Evolutionary conservation across 1,284 basidiomycete genomes (phyloP).

Genomic region (Ceratobasidium sp.): DNA sequence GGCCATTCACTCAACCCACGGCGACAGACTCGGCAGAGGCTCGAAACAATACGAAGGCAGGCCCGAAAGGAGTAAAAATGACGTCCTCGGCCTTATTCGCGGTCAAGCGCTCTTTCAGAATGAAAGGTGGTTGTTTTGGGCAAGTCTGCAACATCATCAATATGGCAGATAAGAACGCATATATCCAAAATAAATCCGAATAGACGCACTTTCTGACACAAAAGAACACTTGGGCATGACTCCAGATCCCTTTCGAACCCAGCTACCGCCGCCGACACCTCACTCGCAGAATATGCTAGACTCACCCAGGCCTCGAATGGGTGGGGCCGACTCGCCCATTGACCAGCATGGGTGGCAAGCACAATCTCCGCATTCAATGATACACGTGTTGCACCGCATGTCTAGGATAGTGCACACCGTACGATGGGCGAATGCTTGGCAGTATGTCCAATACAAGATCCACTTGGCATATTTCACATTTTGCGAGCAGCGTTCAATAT

Average conservation of each 20-base stretch:
- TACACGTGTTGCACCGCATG: slow-evolving; percentile 33
- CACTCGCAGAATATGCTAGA: not conserved
- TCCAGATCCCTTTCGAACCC: not conserved
- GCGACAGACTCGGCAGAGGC: slow-evolving; percentile 9
- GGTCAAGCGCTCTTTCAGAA: not conserved
- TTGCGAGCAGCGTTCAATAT: not conserved
- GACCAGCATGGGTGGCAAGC: slow-evolving; percentile 5
- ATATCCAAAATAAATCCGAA: not conserved
- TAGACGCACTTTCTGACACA: not conserved
- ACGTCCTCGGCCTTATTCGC: not conserved
- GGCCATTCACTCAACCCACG: not conserved
- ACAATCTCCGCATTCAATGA: slow-evolving; percentile 8
- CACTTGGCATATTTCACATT: not conserved
- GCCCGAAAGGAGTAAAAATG: slow-evolving; percentile 12
- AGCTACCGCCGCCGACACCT: not conserved
- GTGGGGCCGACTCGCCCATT: slow-evolving; percentile 7
- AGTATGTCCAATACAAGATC: not conserved
- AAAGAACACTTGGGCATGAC: not conserved
- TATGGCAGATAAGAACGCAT: not conserved
- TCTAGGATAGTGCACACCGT: not conserved
- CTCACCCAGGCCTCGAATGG: not conserved
- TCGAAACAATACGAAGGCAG: not conserved
- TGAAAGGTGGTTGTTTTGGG: not conserved
- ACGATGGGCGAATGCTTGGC: not conserved
- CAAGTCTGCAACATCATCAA: too few relatives aligned